These are phyloP conservation scores for Citrus medica DNA, from an alignment of 345 rosid species.

Conservation along the genomic window DNA sequence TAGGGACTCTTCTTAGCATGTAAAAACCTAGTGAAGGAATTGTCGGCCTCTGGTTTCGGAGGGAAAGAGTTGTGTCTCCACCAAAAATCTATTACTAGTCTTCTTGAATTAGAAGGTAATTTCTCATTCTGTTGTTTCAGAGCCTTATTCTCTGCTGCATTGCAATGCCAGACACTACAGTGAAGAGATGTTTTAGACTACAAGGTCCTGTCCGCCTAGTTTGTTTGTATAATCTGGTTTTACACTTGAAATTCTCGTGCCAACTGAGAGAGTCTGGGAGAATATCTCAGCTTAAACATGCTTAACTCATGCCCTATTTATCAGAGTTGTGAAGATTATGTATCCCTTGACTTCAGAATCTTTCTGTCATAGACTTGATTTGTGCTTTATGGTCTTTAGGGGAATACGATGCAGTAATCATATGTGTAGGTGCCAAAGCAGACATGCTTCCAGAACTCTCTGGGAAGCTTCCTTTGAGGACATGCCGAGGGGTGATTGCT, in stretches of 20 bases:
- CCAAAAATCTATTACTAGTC: slow-evolving; percentile 47
- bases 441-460: slow-evolving; percentile 63
- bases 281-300: background rate
- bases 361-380: background rate
- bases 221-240: background rate
- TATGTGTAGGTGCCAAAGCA: slow-evolving; percentile 85
- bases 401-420: slow-evolving; percentile 69
- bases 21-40: slow-evolving; percentile 48
- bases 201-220: background rate
- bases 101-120: slow-evolving; percentile 70
- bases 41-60: slow-evolving; percentile 33
- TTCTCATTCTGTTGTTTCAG: background rate
- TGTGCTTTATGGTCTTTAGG: slow-evolving; percentile 30
- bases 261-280: background rate
- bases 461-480: slow-evolving; percentile 85
- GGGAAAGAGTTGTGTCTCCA: slow-evolving; percentile 43
- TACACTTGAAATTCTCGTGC: background rate
- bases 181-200: background rate
- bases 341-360: background rate
- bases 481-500: slow-evolving; percentile 83
- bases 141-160: background rate
- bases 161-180: background rate
- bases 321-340: background rate
- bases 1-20: slow-evolving; percentile 88
- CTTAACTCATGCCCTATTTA: background rate